Evolutionary conservation across 2,329 filamentous ascomycete genomes (phyloP), one percentile per base, ranked within the genome.

Genomic region (Aspergillus udagawae): DNA sequence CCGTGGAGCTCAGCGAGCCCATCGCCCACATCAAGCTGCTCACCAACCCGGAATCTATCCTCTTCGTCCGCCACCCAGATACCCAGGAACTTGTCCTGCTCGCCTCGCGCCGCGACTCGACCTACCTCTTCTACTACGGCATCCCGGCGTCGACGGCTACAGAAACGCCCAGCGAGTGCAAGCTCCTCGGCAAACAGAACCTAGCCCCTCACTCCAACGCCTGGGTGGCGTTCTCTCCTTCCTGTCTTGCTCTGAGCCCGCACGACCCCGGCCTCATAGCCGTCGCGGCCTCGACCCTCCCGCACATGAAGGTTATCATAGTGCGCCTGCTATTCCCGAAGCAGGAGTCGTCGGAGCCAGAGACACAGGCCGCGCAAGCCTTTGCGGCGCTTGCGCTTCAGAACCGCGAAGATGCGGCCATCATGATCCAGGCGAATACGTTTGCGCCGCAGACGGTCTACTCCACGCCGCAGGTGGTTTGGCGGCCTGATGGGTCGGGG

Each of bases 391-490:
- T 83, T 20, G 68, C 78, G 4, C 59, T 83, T 8, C 80, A 83
- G 62, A 82, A 86, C 55, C 77, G 79, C 21, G 83, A 87, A 65
- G 80, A 82, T 53, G 81, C 82, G 5, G 83, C 84, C 2, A 86
- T 87, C n/a, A 65, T 80, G 32, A 77, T 86, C 14, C 83, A 86
- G 57, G 77, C 81, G 38, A 84, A 78, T 49, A 86, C 84, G 0
- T 75, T 86, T 63, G 82, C 85, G 21, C 83, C 85, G n/a, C 85
- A 87, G 67, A 86, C 84, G 29, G 75, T 80, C 0, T 87, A 87
- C 67, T 86, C 83, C 23, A 87, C 84, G 5, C 85, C 85, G 7
- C 80, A 83, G 52, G 73, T 87, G 6, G 79, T 78, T 5, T 88
- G 86, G 85, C 73, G 85, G 27, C 83, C 84, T 1, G 80, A 86